A percentile compares a stretch with the other conserved stretches of the same genome.
Conservation (phyloP, 1,139 yeast genomes). For the Arxiozyma slooffiae region DNA sequence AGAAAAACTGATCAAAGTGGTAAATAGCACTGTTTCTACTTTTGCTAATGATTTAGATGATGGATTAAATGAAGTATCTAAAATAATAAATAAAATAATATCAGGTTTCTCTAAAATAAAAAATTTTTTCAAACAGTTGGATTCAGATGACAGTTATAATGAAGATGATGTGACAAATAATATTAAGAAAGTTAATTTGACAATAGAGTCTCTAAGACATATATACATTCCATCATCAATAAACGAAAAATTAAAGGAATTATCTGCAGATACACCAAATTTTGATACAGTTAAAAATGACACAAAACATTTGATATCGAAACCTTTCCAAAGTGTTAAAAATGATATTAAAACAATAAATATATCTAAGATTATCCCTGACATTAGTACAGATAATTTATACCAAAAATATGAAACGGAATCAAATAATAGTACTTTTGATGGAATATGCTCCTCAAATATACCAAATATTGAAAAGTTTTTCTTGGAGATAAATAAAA, state of each 20-base stretch:
- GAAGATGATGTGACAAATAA: constrained; percentile 14
- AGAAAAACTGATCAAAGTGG: constrained; percentile 46
- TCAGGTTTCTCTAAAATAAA: constrained; percentile 40
- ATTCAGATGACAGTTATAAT: constrained; percentile 29
- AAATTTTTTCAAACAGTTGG: constrained; percentile 43
- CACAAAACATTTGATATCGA: constrained; percentile 38
- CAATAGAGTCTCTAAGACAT: constrained; percentile 46
- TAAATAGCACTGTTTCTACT: constrained; percentile 49
- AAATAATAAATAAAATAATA: constrained; percentile 42
- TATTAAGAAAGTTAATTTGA: constrained; percentile 44
- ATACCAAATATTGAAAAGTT: constrained; percentile 28
- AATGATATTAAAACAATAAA: constrained; percentile 31
- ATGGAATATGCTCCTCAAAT: constrained; percentile 21
- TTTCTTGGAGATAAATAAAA: constrained; percentile 27
- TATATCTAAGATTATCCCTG: constrained; percentile 17
- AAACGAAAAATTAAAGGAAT: constrained; percentile 40
- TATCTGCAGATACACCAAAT: constrained; percentile 45
- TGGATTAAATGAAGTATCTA: constrained; percentile 48
- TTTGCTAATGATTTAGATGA: constrained; percentile 52
- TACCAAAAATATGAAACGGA: background rate
- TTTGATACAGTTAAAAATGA: constrained; percentile 46
- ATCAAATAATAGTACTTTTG: background rate
- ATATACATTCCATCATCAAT: constrained; percentile 57
- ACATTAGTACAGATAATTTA: constrained; percentile 4
- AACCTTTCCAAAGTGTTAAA: constrained; percentile 47